These are phyloP conservation scores for Wickerhamiella australiensis DNA, from an alignment of 805 yeast species.

Conservation along the genomic window DNA sequence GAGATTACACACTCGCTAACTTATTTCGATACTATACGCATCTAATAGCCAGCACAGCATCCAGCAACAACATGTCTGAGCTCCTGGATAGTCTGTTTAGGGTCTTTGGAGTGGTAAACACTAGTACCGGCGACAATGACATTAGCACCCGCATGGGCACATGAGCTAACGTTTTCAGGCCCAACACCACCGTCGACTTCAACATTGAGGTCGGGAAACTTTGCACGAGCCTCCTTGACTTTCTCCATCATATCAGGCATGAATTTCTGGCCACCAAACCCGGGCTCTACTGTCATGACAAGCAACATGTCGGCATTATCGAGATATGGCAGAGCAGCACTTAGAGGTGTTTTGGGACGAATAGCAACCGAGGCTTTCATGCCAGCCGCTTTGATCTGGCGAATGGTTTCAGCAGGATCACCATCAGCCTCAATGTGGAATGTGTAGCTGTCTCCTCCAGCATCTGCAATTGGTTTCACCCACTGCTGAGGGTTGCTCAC, in stretches of 20 bases:
- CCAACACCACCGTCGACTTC: slow-evolving; percentile 97
- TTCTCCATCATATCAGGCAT: slow-evolving; percentile 95
- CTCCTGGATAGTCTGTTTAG: slow-evolving; percentile 57
- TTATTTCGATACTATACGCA: neutral
- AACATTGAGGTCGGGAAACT: slow-evolving; percentile 69
- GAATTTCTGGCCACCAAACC: slow-evolving; percentile 96
- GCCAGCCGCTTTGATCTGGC: slow-evolving; percentile 64
- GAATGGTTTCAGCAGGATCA: slow-evolving; percentile 57
- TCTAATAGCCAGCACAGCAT: neutral
- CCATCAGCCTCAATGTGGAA: slow-evolving; percentile 88
- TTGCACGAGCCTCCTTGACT: slow-evolving; percentile 60
- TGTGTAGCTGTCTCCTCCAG: slow-evolving; percentile 92
- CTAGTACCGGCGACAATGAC: slow-evolving; percentile 97
- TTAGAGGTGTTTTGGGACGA: slow-evolving; percentile 86
- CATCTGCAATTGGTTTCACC: slow-evolving; percentile 84
- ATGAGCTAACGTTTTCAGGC: slow-evolving; percentile 66
- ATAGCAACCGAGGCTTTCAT: slow-evolving; percentile 90
- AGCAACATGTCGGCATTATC: slow-evolving; percentile 84
- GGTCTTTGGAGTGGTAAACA: slow-evolving; percentile 75
- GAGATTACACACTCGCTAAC: too few relatives aligned
- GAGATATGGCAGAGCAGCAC: slow-evolving; percentile 62
- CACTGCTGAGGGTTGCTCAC: slow-evolving; percentile 82
- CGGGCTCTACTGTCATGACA: slow-evolving; percentile 98
- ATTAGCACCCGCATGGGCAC: slow-evolving; percentile 96
- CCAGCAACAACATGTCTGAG: slow-evolving; percentile 39